These are phyloP conservation scores for Oldenlandia corymbosa DNA, from an alignment of 257 asterid genomes.

Conservation along the genomic window DNA sequence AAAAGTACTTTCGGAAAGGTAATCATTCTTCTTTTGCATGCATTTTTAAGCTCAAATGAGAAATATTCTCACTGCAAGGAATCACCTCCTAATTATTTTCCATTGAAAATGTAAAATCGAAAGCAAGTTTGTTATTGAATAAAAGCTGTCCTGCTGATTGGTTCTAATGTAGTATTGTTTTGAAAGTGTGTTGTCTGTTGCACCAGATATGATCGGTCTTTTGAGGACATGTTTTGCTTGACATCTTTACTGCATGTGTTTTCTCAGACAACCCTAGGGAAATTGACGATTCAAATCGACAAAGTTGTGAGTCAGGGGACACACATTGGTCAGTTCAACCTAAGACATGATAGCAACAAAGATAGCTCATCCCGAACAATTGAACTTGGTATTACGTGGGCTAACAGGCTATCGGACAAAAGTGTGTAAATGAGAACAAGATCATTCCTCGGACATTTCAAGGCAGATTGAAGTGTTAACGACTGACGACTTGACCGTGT, in stretches of 20 bases:
- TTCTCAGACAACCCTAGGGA: conserved; percentile 68
- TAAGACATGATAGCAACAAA: conserved; percentile 46
- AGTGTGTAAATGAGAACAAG: conserved; percentile 22
- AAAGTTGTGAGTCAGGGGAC: conserved; percentile 73
- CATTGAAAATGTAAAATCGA: no score
- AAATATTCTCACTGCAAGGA: background rate
- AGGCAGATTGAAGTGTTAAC: conserved; percentile 16
- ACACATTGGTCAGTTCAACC: conserved; percentile 55
- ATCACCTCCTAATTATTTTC: no score
- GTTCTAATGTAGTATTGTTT: no score
- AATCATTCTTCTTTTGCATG: conserved; percentile 19
- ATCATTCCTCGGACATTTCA: background rate
- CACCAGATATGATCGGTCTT: background rate
- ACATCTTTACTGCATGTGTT: conserved; percentile 14
- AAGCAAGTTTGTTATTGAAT: no score
- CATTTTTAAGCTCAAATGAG: background rate
- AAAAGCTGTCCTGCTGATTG: no score
- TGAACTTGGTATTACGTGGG: conserved; percentile 76
- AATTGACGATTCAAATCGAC: conserved; percentile 68
- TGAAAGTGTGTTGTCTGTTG: background rate
- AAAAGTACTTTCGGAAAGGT: conserved; percentile 86
- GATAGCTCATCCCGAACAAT: conserved; percentile 55
- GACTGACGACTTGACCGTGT: conserved; percentile 7
- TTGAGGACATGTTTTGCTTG: conserved; percentile 1
- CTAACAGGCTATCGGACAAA: conserved; percentile 36